These are phyloP conservation scores for Mycena olivaceomarginata DNA, from an alignment of 768 basidiomycete genomes.

Conservation along the genomic window DNA sequence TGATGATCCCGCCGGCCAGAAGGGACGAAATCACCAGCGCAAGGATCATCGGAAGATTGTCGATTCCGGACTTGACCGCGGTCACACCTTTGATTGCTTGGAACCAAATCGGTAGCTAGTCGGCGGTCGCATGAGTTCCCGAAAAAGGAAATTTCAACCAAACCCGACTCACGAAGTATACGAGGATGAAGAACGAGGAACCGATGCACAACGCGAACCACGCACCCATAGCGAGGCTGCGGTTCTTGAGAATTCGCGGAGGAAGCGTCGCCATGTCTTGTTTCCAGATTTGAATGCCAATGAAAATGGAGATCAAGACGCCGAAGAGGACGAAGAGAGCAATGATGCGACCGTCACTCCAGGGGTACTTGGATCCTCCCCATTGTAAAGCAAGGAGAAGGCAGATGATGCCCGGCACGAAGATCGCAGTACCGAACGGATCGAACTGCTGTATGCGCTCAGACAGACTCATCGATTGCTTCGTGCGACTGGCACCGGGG, in stretches of 20 bases:
- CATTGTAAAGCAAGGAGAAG: constrained; percentile 62
- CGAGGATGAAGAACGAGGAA: constrained; percentile 42
- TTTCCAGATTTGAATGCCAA: constrained; percentile 42
- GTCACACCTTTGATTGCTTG: constrained; percentile 62
- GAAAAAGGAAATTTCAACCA: constrained; percentile 13
- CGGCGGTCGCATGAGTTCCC: background rate
- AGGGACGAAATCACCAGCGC: constrained; percentile 63
- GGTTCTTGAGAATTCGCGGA: constrained; percentile 40
- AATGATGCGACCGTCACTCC: constrained; percentile 54
- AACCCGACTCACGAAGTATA: constrained; percentile 28
- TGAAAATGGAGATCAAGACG: constrained; percentile 42
- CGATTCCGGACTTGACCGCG: constrained; percentile 45
- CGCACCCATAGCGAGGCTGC: constrained; percentile 34
- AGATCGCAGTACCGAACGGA: constrained; percentile 26
- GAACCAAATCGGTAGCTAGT: constrained; percentile 46
- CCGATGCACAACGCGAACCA: constrained; percentile 34
- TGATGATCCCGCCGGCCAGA: constrained; percentile 59
- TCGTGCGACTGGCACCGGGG: constrained; percentile 8
- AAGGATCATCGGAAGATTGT: constrained; percentile 57
- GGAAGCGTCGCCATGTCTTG: constrained; percentile 43
- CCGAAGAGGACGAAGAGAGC: constrained; percentile 41
- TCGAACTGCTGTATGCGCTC: constrained; percentile 43
- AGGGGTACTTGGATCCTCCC: constrained; percentile 66
- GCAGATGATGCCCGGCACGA: constrained; percentile 43
- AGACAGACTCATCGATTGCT: constrained; percentile 10